phyloP scores from a whole-genome alignment of 345 rosid species.

The Hevea brasiliensis region DNA sequence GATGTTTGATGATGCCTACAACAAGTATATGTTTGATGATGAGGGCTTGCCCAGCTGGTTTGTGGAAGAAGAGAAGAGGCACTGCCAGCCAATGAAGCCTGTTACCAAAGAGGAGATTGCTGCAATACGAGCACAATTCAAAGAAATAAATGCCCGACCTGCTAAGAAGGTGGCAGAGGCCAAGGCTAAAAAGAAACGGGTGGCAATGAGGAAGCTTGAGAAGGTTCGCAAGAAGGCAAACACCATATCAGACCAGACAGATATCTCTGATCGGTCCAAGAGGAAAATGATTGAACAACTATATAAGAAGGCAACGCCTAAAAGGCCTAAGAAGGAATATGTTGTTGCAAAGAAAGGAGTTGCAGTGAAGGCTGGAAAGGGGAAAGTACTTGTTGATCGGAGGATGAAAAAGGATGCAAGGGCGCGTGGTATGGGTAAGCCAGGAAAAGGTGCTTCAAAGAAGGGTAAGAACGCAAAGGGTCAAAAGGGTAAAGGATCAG shows the following conservation, averaged over 20 bases:
- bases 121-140: conserved; percentile 89
- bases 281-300: conserved; percentile 76
- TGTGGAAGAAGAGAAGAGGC: conserved; percentile 82
- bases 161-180: conserved; percentile 97
- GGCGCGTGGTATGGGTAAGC: conserved; percentile 49
- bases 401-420: conserved; percentile 85
- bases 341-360: conserved; percentile 96
- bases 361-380: conserved; percentile 71
- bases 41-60: conserved; percentile 81
- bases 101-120: conserved; percentile 79
- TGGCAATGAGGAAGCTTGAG: conserved; percentile 69
- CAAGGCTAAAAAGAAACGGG: conserved; percentile 84
- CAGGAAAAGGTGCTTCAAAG: conserved; percentile 52
- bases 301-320: conserved; percentile 75
- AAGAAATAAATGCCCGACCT: conserved; percentile 85
- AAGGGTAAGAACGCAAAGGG: conserved; percentile 52
- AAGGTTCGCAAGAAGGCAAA: conserved; percentile 93
- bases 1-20: conserved; percentile 81
- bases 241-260: conserved; percentile 67
- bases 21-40: conserved; percentile 75
- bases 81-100: conserved; percentile 70
- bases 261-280: conserved; percentile 77
- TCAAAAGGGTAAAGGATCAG: conserved; percentile 43
- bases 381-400: conserved; percentile 78
- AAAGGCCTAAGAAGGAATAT: conserved; percentile 67